Evolutionary conservation across 495 filamentous ascomycete species (phyloP).

Genomic region (Penicillium macrosclerotiorum): DNA sequence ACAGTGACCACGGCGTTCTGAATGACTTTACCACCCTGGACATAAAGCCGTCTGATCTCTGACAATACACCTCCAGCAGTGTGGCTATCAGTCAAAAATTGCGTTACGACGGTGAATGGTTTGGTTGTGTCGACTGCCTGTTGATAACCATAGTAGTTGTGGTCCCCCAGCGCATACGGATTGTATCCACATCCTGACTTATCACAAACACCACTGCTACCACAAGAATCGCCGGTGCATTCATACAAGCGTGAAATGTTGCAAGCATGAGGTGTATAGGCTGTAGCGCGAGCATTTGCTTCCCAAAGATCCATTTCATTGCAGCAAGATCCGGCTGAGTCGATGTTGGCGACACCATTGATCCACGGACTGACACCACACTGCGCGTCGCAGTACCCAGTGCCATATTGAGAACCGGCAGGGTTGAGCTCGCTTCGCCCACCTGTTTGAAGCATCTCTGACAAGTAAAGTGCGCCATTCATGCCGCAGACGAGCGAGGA

Average conservation of each 20-base stretch:
- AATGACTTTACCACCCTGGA: conserved; percentile 59
- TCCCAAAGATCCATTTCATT: conserved; percentile 66
- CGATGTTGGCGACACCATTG: conserved; percentile 56
- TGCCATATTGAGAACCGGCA: conserved; percentile 62
- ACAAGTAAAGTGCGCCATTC: conserved; percentile 67
- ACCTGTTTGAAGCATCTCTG: conserved; percentile 59
- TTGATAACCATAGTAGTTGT: conserved; percentile 53
- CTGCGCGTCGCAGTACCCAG: conserved; percentile 71
- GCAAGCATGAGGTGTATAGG: conserved; percentile 59
- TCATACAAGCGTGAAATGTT: conserved; percentile 38
- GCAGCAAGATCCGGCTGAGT: conserved; percentile 51
- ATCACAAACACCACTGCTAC: conserved; percentile 57
- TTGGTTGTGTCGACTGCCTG: conserved; percentile 56
- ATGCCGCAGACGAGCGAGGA: conserved; percentile 61
- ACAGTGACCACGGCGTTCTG: conserved; percentile 23
- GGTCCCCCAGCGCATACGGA: conserved; percentile 55
- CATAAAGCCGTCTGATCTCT: conserved; percentile 60
- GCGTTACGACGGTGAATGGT: conserved; percentile 65
- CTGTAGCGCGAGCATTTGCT: conserved; percentile 57
- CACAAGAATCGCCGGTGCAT: conserved; percentile 50
- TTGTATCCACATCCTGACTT: conserved; percentile 65
- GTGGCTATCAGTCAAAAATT: conserved; percentile 56
- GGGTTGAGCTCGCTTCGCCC: conserved; percentile 55
- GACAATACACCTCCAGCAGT: conserved; percentile 43
- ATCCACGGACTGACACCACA: conserved; percentile 56